Evolutionary conservation across 345 rosid species (phyloP).

Genomic region (Gossypium bickii): DNA sequence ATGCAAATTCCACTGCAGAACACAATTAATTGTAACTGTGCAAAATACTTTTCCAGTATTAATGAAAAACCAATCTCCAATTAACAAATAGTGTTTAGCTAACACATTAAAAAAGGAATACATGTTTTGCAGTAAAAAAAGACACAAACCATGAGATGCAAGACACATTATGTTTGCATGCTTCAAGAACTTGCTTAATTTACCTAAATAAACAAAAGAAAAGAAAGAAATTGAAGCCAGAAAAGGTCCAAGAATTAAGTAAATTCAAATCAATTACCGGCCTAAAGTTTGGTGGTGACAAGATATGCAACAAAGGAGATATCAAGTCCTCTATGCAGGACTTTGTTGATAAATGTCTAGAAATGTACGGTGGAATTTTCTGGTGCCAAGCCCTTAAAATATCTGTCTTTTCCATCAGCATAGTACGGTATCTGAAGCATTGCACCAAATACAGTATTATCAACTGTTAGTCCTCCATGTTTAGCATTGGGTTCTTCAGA

Average conservation of each 20-base stretch:
- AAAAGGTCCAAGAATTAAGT: constrained; percentile 3
- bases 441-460: constrained; percentile 18
- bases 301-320: constrained; percentile 69
- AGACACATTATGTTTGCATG: not conserved
- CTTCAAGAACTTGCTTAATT: not conserved
- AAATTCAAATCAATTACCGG: constrained; percentile 53
- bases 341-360: constrained; percentile 73
- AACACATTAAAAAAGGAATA: not conserved
- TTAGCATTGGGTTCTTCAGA: not conserved
- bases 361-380: constrained; percentile 66
- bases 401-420: constrained; percentile 60
- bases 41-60: not conserved
- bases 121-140: not conserved
- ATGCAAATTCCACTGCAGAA: not conserved
- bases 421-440: constrained; percentile 61
- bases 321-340: constrained; percentile 69
- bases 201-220: not conserved
- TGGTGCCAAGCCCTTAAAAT: constrained; percentile 66
- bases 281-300: constrained; percentile 77
- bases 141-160: not conserved
- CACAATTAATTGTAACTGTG: not conserved
- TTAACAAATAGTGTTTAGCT: not conserved
- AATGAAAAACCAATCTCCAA: not conserved
- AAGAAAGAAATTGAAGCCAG: constrained; percentile 17
- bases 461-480: constrained; percentile 14